Conservation (phyloP, 2,329 filamentous ascomycete genomes). For the Pseudocercospora ulei region DNA sequence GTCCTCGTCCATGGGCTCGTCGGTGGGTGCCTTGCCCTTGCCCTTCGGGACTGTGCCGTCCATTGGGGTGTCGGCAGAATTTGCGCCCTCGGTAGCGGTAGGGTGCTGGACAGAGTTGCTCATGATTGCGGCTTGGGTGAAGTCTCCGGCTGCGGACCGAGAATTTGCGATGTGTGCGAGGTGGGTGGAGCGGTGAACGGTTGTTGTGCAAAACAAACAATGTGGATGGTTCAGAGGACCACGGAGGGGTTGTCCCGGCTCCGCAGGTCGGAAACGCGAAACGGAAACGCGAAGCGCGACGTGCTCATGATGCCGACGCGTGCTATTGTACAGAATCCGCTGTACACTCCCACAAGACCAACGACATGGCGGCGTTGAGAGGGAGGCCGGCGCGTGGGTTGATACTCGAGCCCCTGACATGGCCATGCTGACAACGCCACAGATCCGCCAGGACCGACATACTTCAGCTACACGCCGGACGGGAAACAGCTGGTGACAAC, state of each 20-base stretch:
- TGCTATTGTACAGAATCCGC: too few relatives aligned
- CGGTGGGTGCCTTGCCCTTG: slow-evolving; percentile 71
- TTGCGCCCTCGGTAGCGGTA: slow-evolving; percentile 20
- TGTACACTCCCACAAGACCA: background rate
- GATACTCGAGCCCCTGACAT: background rate
- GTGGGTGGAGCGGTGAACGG: slow-evolving; percentile 2
- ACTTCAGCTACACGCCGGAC: slow-evolving; percentile 79
- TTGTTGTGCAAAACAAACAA: too few relatives aligned
- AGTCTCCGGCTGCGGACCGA: background rate
- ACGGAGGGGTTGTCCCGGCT: too few relatives aligned
- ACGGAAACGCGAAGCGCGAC: too few relatives aligned
- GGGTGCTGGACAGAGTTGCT: slow-evolving; percentile 27
- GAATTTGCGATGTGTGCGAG: background rate
- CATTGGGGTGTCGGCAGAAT: slow-evolving; percentile 33
- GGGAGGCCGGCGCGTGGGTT: slow-evolving; percentile 52
- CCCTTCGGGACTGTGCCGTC: slow-evolving; percentile 54
- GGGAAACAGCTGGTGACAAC: slow-evolving; percentile 80
- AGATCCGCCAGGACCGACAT: slow-evolving; percentile 80
- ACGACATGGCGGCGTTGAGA: slow-evolving; percentile 42
- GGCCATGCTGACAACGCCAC: slow-evolving; percentile 9
- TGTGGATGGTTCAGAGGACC: too few relatives aligned
- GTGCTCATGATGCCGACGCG: too few relatives aligned
- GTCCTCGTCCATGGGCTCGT: slow-evolving; percentile 37
- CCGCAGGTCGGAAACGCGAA: too few relatives aligned
- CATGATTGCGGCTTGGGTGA: too few relatives aligned